Percentiles rank a stretch among this genome's conserved stretches.
phyloP scores from a whole-genome alignment of 2,329 filamentous ascomycete genomes.

The Basipetospora chlamydospora region DNA sequence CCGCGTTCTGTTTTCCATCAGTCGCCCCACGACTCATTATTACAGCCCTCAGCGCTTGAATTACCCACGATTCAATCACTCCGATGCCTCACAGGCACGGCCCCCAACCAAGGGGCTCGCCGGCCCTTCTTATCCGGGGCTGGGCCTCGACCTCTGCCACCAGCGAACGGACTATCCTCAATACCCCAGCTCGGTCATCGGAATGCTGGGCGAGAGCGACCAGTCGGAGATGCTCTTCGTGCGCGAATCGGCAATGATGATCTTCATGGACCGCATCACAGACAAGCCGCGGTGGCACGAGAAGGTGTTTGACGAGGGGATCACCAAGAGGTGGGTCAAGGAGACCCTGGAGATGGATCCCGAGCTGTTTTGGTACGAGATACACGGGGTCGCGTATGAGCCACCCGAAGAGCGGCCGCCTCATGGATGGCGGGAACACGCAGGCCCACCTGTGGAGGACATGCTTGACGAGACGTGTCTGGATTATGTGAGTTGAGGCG shows the following conservation, averaged over 20 bases:
- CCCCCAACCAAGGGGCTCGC: too few relatives aligned
- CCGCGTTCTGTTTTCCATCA: too few relatives aligned
- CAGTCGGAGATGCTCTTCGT: conserved; percentile 4
- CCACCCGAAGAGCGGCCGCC: not conserved
- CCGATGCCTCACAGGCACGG: too few relatives aligned
- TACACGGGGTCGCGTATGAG: too few relatives aligned
- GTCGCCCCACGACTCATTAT: too few relatives aligned
- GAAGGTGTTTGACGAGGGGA: conserved; percentile 12
- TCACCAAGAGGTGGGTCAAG: conserved; percentile 9
- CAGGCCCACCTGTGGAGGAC: not conserved
- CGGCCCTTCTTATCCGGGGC: too few relatives aligned
- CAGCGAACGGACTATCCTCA: too few relatives aligned
- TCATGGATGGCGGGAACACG: not conserved
- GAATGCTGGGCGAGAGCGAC: too few relatives aligned
- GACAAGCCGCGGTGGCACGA: conserved; percentile 14
- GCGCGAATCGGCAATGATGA: conserved; percentile 14
- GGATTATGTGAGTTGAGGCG: not conserved
- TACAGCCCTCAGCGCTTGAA: too few relatives aligned
- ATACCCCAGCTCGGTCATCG: too few relatives aligned
- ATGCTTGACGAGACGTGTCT: not conserved
- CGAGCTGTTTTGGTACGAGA: not conserved
- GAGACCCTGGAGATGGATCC: conserved; percentile 8
- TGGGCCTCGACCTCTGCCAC: too few relatives aligned
- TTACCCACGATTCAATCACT: too few relatives aligned
- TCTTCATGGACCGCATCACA: conserved; percentile 13